Conservation (phyloP, 129 eudicot genomes). For the Arctium minus region DNA sequence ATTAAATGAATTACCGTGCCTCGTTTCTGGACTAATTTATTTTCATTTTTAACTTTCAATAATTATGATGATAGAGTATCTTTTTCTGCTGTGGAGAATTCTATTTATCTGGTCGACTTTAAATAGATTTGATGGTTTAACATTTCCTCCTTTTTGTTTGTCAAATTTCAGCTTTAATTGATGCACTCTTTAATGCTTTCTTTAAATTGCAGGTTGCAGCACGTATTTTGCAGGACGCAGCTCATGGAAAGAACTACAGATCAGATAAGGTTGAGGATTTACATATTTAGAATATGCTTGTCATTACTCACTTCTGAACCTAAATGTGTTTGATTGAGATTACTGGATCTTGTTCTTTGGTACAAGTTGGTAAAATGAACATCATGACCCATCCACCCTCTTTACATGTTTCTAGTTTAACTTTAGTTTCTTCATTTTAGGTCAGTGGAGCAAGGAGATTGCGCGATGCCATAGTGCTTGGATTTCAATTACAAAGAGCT, state of each 20-base stretch:
- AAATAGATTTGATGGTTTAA: background rate
- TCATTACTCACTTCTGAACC: background rate
- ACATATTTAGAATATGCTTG: background rate
- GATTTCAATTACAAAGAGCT: conserved; percentile 61
- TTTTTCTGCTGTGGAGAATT: background rate
- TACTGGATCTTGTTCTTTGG: background rate
- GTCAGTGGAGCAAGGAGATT: conserved; percentile 69
- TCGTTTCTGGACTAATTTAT: conserved; percentile 44
- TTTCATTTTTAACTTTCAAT: background rate
- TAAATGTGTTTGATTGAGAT: background rate
- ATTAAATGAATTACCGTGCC: background rate
- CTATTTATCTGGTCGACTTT: background rate
- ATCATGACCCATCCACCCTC: background rate
- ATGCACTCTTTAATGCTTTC: background rate
- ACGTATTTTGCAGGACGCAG: conserved; percentile 62
- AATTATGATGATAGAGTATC: background rate
- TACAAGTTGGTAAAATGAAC: background rate
- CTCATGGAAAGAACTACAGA: conserved; percentile 45
- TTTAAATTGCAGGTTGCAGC: conserved; percentile 57
- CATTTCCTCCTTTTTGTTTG: background rate
- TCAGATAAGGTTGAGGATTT: conserved; percentile 51
- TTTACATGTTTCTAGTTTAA: background rate
- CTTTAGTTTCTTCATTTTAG: conserved; percentile 25
- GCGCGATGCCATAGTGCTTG: conserved; percentile 77
- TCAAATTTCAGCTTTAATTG: background rate